phyloP scores from a whole-genome alignment of 78 protist species.

The Guillardia theta region DNA sequence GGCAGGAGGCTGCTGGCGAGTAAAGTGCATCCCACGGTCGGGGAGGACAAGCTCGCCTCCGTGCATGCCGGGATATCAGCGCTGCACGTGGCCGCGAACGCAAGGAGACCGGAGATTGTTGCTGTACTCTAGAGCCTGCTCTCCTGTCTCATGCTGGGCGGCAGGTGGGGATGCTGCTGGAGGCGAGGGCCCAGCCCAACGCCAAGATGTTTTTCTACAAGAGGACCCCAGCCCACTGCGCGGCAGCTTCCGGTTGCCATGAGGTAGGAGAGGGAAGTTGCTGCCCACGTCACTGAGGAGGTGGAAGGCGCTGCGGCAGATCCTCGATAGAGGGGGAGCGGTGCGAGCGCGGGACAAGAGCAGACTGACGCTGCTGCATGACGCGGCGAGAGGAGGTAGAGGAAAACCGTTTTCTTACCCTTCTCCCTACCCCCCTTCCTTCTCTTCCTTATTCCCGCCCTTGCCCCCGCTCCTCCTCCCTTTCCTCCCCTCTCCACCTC shows the following conservation, averaged over 20 bases:
- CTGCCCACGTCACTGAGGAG: not conserved
- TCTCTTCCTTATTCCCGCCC: too few relatives aligned
- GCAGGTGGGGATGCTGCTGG: not conserved
- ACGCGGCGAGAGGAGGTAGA: conserved; percentile 20
- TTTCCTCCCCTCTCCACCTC: not conserved
- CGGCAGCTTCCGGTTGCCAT: not conserved
- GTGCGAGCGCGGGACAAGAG: not conserved
- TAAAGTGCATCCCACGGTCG: not conserved
- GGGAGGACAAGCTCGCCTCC: not conserved
- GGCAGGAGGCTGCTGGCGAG: too few relatives aligned
- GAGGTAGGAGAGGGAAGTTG: not conserved
- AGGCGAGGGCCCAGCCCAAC: not conserved
- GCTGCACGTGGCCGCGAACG: conserved; percentile 7
- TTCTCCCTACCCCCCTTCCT: not conserved
- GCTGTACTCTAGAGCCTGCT: not conserved
- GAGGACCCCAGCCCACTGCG: conserved; percentile 1
- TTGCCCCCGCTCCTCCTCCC: not conserved
- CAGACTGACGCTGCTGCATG: not conserved
- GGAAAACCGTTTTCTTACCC: too few relatives aligned
- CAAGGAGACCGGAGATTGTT: not conserved
- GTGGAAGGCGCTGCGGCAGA: not conserved
- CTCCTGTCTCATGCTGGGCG: not conserved
- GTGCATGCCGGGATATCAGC: not conserved
- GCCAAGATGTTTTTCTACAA: not conserved
- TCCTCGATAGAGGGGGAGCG: not conserved